Base-by-base conservation (phyloP, 1,284 basidiomycete genomes). In the Heterobasidion occidentale region DNA sequence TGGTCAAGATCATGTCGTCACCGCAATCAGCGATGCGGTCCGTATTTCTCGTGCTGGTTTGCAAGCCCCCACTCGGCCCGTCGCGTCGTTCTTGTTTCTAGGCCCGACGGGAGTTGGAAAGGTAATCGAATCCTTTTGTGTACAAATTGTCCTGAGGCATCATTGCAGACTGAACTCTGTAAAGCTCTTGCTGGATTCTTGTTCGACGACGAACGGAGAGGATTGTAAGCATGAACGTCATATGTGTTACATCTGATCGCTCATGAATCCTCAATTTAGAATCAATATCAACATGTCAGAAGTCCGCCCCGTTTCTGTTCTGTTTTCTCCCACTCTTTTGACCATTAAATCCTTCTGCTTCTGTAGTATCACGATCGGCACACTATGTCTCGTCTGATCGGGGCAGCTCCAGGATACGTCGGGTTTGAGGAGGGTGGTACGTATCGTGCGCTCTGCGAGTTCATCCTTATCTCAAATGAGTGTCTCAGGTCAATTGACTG, bases 281-380 rank as follows among this genome's bases (percentile, higher is more conserved):
- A 91, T 95, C 61, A 91, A 87, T 61, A 90, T 95, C 68, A 94
- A 94, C 67, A 94, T 94, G 91, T 92, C 88, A 9, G 92, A 95
- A 62, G 65, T 71, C 51, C 45, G 63, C 45, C 14, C 19, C 9
- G 9, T 46, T 62, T 44, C n/a, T 27, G 27, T 27, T 27, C 27
- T 27, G 27, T 4, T 27, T 27, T 27, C 27, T 12, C 12, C 27
- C 4, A 15, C n/a, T 8, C n/a, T 46, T 14, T 27, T 27, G 27
- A 14, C 27, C 11, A 9, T 46, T 9, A 36, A 9, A 46, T 12
- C 2, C 11, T 35, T 36, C 57, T 11, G 44, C 33, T 47, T 52
- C 50, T 9, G 44, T 42, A 84, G 79, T 94, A 90, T 67, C 90
- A 92, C 61, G 93, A 95, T 63, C 81, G 91, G 58, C 92, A 97